Percentiles rank a stretch among this genome's conserved stretches.
Conservation (phyloP, 495 filamentous ascomycete species). For the Podospora sp. region DNA sequence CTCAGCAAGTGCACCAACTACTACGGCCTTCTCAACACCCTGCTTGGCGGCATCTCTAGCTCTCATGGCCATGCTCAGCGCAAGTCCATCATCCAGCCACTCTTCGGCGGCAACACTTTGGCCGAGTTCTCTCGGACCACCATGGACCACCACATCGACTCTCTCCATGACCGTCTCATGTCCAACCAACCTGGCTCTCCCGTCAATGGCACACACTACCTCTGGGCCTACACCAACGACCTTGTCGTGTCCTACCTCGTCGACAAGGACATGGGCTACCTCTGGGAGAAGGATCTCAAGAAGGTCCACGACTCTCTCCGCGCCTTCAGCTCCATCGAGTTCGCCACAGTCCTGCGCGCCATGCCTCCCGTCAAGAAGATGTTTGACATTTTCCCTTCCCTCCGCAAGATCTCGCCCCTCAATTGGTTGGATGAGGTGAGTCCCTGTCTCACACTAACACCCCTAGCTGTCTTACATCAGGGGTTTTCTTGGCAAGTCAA, state of each 20-base stretch:
- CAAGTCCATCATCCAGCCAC: constrained; percentile 15
- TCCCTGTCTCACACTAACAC: no score
- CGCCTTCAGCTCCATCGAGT: constrained; percentile 16
- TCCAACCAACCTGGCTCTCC: not conserved
- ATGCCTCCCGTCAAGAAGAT: constrained; percentile 7
- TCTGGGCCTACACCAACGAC: constrained; percentile 14
- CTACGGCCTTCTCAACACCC: constrained; percentile 9
- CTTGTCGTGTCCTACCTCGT: constrained; percentile 14
- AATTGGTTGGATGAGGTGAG: constrained; percentile 5
- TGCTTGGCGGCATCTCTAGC: constrained; percentile 12
- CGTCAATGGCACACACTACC: constrained; percentile 9
- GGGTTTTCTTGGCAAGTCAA: no score
- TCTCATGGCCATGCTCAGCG: constrained; percentile 2
- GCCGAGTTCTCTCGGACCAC: constrained; percentile 11
- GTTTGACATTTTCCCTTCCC: constrained; percentile 10
- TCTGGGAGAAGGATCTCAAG: not conserved
- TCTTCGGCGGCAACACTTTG: constrained; percentile 9
- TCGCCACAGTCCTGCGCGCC: constrained; percentile 13
- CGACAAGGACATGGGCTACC: constrained; percentile 16
- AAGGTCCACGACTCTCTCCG: constrained; percentile 2
- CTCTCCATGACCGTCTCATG: not conserved
- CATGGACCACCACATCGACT: constrained; percentile 6
- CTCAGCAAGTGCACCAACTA: constrained; percentile 16
- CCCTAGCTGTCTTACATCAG: no score
- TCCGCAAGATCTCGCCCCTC: constrained; percentile 5